Evolutionary conservation across 1,139 yeast genomes (phyloP).

Genomic region (Neolecta irregularis): DNA sequence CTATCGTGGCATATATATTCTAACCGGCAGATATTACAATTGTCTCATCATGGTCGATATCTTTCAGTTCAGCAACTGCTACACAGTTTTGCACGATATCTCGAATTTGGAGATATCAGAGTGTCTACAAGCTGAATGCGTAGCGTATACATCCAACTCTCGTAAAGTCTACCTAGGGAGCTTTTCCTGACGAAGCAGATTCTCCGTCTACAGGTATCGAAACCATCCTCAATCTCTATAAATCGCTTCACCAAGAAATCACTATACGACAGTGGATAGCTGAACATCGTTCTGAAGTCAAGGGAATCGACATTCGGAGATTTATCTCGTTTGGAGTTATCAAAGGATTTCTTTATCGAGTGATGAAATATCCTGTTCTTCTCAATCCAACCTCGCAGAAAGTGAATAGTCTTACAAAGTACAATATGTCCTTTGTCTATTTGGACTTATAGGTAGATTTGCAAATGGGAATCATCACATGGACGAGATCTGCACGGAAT

Average conservation of each 20-base stretch:
- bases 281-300: slow-evolving; percentile 42
- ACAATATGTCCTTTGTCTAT: background rate
- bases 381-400: slow-evolving; percentile 12
- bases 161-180: background rate
- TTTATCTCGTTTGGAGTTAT: slow-evolving; percentile 77
- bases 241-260: slow-evolving; percentile 65
- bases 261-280: slow-evolving; percentile 70
- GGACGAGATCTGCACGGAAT: slow-evolving; percentile 9
- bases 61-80: slow-evolving; percentile 75
- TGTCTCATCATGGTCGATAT: slow-evolving; percentile 72
- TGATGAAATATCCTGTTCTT: slow-evolving; percentile 57
- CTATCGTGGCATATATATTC: background rate
- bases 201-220: slow-evolving; percentile 31
- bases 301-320: slow-evolving; percentile 62
- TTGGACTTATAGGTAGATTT: background rate
- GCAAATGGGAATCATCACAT: slow-evolving; percentile 5
- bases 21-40: slow-evolving; percentile 40
- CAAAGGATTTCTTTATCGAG: slow-evolving; percentile 67
- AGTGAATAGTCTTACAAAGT: background rate
- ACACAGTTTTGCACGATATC: slow-evolving; percentile 75
- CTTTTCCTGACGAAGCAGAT: background rate
- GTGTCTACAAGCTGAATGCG: slow-evolving; percentile 69
- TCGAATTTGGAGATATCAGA: slow-evolving; percentile 49
- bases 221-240: slow-evolving; percentile 46
- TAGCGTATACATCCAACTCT: slow-evolving; percentile 41